Percentiles rank a stretch among this genome's conserved stretches.
Conservation (phyloP, 2,329 filamentous ascomycete genomes). For the Torrubiella hemipterigena region DNA sequence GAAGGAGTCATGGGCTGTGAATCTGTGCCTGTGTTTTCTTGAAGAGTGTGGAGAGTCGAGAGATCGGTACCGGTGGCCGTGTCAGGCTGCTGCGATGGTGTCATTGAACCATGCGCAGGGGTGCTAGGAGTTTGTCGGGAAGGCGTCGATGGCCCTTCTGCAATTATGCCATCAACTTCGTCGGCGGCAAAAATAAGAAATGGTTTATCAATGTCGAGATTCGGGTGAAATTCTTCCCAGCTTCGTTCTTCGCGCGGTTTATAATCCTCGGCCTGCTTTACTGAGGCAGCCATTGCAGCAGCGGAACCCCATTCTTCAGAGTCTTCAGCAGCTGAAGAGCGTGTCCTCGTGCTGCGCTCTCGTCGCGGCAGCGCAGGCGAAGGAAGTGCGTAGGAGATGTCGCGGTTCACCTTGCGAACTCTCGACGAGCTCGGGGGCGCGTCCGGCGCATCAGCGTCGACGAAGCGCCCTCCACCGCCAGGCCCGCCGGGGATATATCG, state of each 20-base stretch:
- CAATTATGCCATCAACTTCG: constrained; percentile 67
- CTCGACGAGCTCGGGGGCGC: constrained; percentile 34
- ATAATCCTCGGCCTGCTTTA: constrained; percentile 88
- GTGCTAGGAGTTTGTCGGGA: constrained; percentile 22
- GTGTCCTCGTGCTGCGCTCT: constrained; percentile 44
- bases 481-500: constrained; percentile 79
- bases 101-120: constrained; percentile 30
- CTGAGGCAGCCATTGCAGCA: constrained; percentile 77
- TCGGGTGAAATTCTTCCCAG: constrained; percentile 96
- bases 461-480: constrained; percentile 73
- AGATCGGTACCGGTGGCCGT: no score
- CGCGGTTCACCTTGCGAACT: constrained; percentile 35
- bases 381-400: constrained; percentile 23
- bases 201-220: constrained; percentile 76
- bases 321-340: constrained; percentile 38
- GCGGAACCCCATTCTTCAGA: constrained; percentile 66
- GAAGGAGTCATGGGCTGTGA: constrained; percentile 18
- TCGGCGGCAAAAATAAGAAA: constrained; percentile 72
- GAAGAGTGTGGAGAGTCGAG: constrained; percentile 29
- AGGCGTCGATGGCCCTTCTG: constrained; percentile 26
- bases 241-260: constrained; percentile 93
- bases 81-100: constrained; percentile 33
- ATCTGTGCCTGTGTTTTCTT: constrained; percentile 17
- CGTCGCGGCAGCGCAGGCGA: constrained; percentile 38
- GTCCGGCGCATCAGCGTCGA: constrained; percentile 51